Evolutionary conservation across 2,329 filamentous ascomycete genomes (phyloP), one percentile per base, ranked within the genome.

Genomic region (Lecanicillium sp.): DNA sequence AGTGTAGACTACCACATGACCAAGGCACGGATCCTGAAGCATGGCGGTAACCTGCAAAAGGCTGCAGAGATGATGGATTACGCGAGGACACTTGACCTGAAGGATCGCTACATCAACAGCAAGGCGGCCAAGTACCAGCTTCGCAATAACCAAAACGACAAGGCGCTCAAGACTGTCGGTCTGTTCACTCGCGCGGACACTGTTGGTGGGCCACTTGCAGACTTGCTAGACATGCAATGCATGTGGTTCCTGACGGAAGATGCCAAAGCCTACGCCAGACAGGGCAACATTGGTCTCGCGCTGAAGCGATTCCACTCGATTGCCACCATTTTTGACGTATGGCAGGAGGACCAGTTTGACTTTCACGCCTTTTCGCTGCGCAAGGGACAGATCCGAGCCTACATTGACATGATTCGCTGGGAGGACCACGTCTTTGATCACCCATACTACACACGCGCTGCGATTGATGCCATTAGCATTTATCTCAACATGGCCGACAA

Each of bases 321-420:
- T 49, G 84, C 85, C 64, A 89, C 87, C 67, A 94, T 98, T 55
- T 98, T 98, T 60, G 91, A 97, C 56, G 83, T 89, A 17, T 98
- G 93, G 93, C 86, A 95, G 62, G 94, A 98, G 64, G 93, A 98
- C 59, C 93, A 98, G 62, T 96, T 97, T 60, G 93, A 98, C 65
- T 98, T 98, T 73, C 94, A 98, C 74, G 89, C 83, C 64, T 98
- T 98, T 68, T 96, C 90, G 17, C 73, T 98, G n/a, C 78, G 93
- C 17, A 98, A 97, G 67, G 94, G 94, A 12, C 91, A 95, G 74
- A 88, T 97, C 52, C 78, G 91, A 49, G 87, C 93, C 1, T 98
- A 98, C 62, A 74, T 98, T 33, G 90, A 96, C 58, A 95, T 98
- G 89, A 77, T 98, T 39, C 81, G 86, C 57, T 98, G 93, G 94